These are phyloP conservation scores for Marsdenia floribunda DNA, from an alignment of 257 asterid genomes.

Conservation along the genomic window DNA sequence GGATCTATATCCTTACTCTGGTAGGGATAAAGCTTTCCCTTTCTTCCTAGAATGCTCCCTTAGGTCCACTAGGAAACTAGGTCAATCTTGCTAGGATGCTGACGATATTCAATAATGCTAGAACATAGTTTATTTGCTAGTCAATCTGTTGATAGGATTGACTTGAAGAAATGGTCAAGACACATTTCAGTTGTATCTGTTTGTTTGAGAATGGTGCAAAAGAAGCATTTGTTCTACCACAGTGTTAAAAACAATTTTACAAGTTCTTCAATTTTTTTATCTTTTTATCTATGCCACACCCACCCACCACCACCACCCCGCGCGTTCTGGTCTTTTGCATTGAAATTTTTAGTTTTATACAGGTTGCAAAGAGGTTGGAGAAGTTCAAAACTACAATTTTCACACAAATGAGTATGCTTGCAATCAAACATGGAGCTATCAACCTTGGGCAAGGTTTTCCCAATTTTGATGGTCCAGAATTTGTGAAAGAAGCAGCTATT, in stretches of 20 bases:
- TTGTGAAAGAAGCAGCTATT: conserved; percentile 95
- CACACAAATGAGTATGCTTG: conserved; percentile 96
- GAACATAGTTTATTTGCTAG: background rate
- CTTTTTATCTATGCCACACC: no score
- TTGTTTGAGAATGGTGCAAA: background rate
- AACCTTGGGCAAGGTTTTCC: conserved; percentile 99
- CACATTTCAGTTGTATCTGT: background rate
- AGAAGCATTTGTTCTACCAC: background rate
- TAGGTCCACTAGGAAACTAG: background rate
- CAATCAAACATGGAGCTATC: conserved; percentile 82
- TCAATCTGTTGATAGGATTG: background rate
- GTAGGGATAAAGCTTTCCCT: no score
- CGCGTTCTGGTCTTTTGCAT: background rate
- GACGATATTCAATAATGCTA: background rate
- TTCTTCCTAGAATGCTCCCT: background rate
- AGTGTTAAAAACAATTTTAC: background rate
- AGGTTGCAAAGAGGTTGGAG: conserved; percentile 93
- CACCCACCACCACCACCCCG: no score
- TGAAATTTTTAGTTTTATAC: conserved; percentile 10
- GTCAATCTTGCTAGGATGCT: background rate
- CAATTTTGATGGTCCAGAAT: conserved; percentile 96
- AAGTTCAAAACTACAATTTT: conserved; percentile 95
- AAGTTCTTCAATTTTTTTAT: background rate
- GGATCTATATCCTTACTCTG: no score
- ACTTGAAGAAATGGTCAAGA: background rate